These are phyloP conservation scores for Cotoneaster glaucophyllus DNA, from an alignment of 306 rosid genomes.

Conservation along the genomic window DNA sequence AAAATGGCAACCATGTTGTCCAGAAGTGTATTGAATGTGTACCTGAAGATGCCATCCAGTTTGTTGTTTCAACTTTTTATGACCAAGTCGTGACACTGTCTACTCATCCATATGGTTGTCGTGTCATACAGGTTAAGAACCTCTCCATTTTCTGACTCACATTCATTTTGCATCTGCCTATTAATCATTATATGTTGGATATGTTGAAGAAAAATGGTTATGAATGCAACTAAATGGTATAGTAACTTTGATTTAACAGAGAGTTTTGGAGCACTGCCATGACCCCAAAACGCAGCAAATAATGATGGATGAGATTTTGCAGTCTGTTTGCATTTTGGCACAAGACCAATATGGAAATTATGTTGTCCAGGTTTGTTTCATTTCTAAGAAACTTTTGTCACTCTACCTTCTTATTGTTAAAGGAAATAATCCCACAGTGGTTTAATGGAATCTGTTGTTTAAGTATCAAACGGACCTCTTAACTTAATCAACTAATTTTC, in stretches of 20 bases:
- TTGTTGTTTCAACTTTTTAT: conserved; percentile 76
- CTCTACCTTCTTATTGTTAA: background rate
- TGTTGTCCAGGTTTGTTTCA: conserved; percentile 74
- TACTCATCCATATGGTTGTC: conserved; percentile 98
- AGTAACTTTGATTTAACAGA: conserved; percentile 34
- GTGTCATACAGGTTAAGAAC: conserved; percentile 75
- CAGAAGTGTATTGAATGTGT: conserved; percentile 97
- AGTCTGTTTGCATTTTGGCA: conserved; percentile 77
- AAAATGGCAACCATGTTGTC: conserved; percentile 95
- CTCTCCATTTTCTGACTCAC: background rate
- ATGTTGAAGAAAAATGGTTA: background rate
- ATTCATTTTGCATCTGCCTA: background rate
- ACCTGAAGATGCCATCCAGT: conserved; percentile 76
- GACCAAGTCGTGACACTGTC: conserved; percentile 91
- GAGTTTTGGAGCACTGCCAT: conserved; percentile 89
- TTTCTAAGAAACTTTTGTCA: background rate
- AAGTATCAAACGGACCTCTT: background rate
- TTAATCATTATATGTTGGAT: background rate
- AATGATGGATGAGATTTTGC: conserved; percentile 89
- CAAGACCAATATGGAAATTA: conserved; percentile 98
- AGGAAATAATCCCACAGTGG: background rate
- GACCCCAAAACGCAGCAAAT: conserved; percentile 58
- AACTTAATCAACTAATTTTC: background rate
- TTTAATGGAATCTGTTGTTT: background rate
- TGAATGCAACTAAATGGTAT: background rate